phyloP scores from a whole-genome alignment of 768 basidiomycete species.

The Leccinum obscurum region DNA sequence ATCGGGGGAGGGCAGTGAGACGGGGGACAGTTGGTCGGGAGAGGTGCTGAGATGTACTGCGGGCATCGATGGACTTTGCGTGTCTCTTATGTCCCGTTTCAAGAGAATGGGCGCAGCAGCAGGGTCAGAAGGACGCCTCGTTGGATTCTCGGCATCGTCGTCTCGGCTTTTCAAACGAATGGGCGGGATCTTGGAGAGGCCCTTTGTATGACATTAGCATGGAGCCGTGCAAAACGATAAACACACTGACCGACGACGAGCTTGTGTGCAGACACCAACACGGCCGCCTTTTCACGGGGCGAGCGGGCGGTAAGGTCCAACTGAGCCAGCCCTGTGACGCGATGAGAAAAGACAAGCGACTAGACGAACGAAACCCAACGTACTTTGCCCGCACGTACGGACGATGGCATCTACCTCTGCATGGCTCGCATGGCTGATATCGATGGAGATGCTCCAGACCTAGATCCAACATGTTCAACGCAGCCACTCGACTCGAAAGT shows the following conservation, averaged over 20 bases:
- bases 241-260: constrained; percentile 67
- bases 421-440: constrained; percentile 53
- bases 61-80: constrained; percentile 8
- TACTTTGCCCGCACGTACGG: constrained; percentile 75
- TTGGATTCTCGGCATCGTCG: constrained; percentile 8
- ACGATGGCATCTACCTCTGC: constrained; percentile 63
- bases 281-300: constrained; percentile 76
- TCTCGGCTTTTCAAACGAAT: constrained; percentile 71
- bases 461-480: constrained; percentile 88
- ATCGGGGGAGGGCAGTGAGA: constrained; percentile 12
- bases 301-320: constrained; percentile 51
- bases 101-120: constrained; percentile 11
- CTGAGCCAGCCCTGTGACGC: constrained; percentile 48
- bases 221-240: background rate
- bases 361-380: constrained; percentile 26
- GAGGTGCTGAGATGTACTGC: constrained; percentile 8
- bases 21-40: background rate
- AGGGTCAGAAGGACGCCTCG: background rate
- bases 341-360: constrained; percentile 29
- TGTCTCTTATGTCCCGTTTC: background rate
- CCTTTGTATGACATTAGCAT: constrained; percentile 48
- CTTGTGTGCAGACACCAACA: constrained; percentile 84
- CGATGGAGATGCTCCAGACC: constrained; percentile 82
- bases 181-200: constrained; percentile 70
- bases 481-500: constrained; percentile 84